Evolutionary conservation across 1,284 basidiomycete genomes (phyloP), one percentile per base, ranked within the genome.

Genomic region (Ustilago xerochloae): DNA sequence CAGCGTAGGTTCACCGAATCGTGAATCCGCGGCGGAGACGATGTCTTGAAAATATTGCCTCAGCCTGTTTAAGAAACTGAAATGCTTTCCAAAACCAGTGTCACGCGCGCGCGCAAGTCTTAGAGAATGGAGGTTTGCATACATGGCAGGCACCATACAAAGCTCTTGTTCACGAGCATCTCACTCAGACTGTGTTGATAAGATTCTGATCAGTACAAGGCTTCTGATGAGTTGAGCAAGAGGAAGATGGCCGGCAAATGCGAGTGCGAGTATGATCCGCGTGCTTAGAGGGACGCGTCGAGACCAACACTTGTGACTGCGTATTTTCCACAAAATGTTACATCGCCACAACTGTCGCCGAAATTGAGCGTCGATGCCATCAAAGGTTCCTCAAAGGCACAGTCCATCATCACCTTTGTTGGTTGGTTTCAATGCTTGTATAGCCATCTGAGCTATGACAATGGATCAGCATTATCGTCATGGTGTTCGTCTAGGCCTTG

Each of bases 251-350:
- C 26, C 45, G 16, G 29, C 8, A n/a, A 20, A 47, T 47, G 29
- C 30, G 20, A 28, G 9, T 32, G 15, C n/a, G 26, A 33, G 10
- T 48, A 6, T 26, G 8, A 5, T n/a, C 9, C 41, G 41, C 41
- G 41, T 43, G 13, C 22, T n/a, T 5, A 47, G 45, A 15, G 28
- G 26, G 45, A 29, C 15, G 16, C 45, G 15, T 1, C 45, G 45
- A 47, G 45, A 47, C 45, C 45, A 47, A 47, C 45, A 47, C 45
- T 47, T 47, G 45, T 43, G 45, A 47, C 26, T 9, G n/a, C n/a
- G n/a, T n/a, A 12, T 30, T 30, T 47, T 32, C 15, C 6, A 7
- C 8, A 10, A 4, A 12, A n/a, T 47, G 45, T 47, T 47, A 47
- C 45, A 47, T 12, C 45, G 45, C 3, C 28, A 47, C 28, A 30